Base-by-base conservation (phyloP, 2,329 filamentous ascomycete genomes). In the Sclerotinia borealis region DNA sequence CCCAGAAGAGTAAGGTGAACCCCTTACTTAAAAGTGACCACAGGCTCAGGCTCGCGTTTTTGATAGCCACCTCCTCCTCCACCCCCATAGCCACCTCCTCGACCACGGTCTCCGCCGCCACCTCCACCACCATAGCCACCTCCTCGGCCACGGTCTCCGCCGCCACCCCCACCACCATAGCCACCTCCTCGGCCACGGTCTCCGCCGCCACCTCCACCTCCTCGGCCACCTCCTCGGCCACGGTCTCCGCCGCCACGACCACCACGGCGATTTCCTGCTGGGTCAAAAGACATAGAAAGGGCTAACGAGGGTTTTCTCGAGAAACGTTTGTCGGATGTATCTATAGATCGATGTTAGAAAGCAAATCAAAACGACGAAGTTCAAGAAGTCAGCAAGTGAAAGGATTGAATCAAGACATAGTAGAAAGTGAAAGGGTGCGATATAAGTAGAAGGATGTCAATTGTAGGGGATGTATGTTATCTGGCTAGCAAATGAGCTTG, bases 201-300 rank as follows among this genome's bases (percentile, higher is more conserved):
- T 25, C 45, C 58, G 17, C 73, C 68, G 41, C 73, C 68, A 22
- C 72, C 65, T 48, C 71, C 68, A 29, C 73, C 69, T n/a, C n/a
- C n/a, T n/a, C n/a, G n/a, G 31, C 74, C 71, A 31, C 74, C 69
- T 54, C 73, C 64, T 31, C 74, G 72, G 49, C 73, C 70, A 56
- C 63, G 70, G 62, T 59, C 67, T 50, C 66, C 34, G 3, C 63
- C 59, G 4, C 48, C 59, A 37, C 59, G n/a, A 45, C 25, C 36
- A 17, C 58, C 61, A 45, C 61, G 54, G 31, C 54, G 39, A 19
- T 39, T 39, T 45, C 39, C 37, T 34, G 36, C 31, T 54, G 54
- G 54, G 15, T 56, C 54, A 43, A 43, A 61, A 51, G 58, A 61
- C 58, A 61, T 61, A 6, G 25, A 5, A 19, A 27, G 8, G 9